Conservation (phyloP, 805 yeast species). For the Wickerhamiella kazuoi region DNA sequence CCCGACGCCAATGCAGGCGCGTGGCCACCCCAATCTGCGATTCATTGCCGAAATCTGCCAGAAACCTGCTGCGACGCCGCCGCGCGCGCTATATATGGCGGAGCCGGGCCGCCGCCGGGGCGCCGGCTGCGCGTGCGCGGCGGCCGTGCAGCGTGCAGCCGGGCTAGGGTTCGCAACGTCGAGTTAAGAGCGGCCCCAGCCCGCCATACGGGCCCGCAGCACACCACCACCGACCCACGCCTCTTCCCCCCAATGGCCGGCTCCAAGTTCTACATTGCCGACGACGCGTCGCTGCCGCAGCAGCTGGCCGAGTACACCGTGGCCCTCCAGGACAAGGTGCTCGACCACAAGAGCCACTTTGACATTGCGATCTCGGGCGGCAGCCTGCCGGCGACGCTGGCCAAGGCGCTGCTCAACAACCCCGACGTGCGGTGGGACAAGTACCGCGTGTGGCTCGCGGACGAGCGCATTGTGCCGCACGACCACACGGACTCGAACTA, state of each 20-base stretch:
- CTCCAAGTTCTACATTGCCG: constrained; percentile 9
- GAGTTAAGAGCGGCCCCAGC: too few relatives aligned
- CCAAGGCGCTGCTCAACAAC: constrained; percentile 47
- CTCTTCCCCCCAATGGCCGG: background rate
- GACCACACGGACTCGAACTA: constrained; percentile 73
- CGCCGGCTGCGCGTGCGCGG: too few relatives aligned
- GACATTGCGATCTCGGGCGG: constrained; percentile 83
- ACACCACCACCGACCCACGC: too few relatives aligned
- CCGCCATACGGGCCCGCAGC: too few relatives aligned
- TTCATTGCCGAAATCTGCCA: too few relatives aligned
- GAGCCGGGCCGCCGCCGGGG: too few relatives aligned
- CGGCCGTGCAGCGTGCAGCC: too few relatives aligned
- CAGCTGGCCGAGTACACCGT: constrained; percentile 50
- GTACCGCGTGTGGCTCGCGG: constrained; percentile 61
- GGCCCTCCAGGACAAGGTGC: constrained; percentile 41
- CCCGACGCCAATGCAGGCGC: too few relatives aligned
- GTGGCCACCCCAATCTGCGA: too few relatives aligned
- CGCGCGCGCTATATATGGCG: too few relatives aligned
- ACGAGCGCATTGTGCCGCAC: constrained; percentile 77
- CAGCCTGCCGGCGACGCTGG: constrained; percentile 57
- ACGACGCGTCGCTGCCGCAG: constrained; percentile 41
- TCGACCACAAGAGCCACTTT: constrained; percentile 31
- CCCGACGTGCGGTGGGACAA: constrained; percentile 19
- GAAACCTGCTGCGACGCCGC: too few relatives aligned
- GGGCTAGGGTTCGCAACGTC: too few relatives aligned